These are phyloP conservation scores for Chytriomyces sp. DNA, from an alignment of 192 early-diverging fungal genomes.

Conservation along the genomic window DNA sequence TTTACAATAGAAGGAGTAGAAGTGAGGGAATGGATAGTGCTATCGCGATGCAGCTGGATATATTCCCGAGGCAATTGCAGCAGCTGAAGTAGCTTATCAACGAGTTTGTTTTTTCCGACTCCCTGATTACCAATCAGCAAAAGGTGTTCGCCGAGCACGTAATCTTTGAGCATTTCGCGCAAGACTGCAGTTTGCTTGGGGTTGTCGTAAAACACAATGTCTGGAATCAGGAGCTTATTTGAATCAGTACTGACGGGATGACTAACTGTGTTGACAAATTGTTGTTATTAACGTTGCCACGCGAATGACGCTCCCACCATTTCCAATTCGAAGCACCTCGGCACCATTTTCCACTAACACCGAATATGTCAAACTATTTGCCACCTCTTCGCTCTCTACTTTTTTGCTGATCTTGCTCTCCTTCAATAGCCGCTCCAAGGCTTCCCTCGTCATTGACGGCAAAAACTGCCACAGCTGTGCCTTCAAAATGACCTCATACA, in stretches of 20 bases:
- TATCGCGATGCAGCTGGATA: slow-evolving; percentile 77
- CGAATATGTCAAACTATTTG: background rate
- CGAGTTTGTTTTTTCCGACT: slow-evolving; percentile 55
- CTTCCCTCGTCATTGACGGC: slow-evolving; percentile 66
- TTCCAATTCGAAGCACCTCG: slow-evolving; percentile 16
- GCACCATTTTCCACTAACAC: background rate
- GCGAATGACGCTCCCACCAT: background rate
- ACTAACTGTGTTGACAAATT: slow-evolving; percentile 4
- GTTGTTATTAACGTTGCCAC: background rate
- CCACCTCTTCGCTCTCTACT: background rate
- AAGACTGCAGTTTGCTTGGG: slow-evolving; percentile 70
- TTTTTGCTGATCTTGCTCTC: slow-evolving; percentile 9
- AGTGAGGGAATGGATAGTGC: slow-evolving; percentile 73
- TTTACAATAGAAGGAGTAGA: slow-evolving; percentile 68
- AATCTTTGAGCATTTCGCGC: slow-evolving; percentile 79
- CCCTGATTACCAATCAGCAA: slow-evolving; percentile 82
- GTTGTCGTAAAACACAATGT: slow-evolving; percentile 71
- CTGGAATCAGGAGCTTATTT: slow-evolving; percentile 32
- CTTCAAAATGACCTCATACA: slow-evolving; percentile 65
- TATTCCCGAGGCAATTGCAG: slow-evolving; percentile 73
- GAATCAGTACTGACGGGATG: slow-evolving; percentile 12
- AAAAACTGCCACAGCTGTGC: slow-evolving; percentile 72
- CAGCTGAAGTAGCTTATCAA: slow-evolving; percentile 70
- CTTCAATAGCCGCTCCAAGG: slow-evolving; percentile 56
- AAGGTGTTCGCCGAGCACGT: slow-evolving; percentile 75